Evolutionary conservation across 495 filamentous ascomycete species (phyloP), one percentile per base, ranked within the genome.

Genomic region (Pyrenopolyporus hunteri): DNA sequence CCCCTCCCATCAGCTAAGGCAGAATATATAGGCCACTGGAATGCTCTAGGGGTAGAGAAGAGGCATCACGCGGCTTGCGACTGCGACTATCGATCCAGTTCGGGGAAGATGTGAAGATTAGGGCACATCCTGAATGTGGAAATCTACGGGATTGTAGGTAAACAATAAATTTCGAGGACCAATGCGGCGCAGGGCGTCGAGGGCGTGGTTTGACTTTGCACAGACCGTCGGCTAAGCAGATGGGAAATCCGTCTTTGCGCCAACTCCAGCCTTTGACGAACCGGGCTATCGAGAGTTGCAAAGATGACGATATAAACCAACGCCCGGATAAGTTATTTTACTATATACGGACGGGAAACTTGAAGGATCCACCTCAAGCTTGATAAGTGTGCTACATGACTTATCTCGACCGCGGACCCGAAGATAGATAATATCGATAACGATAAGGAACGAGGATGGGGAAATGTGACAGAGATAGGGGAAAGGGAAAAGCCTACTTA

Each of bases 41-140:
- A 22, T 19, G 31, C 42, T 25, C 7, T 49, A 14, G 16, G 35
- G 37, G 10, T 7, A 32, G 23, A 42, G n/a, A 0, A 17, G 37
- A 7, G 37, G 44, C 16, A 9, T 39, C 35, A 20, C 22, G 22
- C n/a, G 26, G 17, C 31, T 45, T 43, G 23, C 29, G 35, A 45
- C 44, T 45, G 29, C 55, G 37, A 46, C 50, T 65, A 65, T 43
- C 62, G 62, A 60, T 42, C 17, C 46, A 32, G 62, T 50, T 51
- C 56, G 45, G 46, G 20, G 28, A 54, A 29, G 23, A 42, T 28
- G 31, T n/a, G 37, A 40, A 65, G 29, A 31, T 36, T 49, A 52
- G 10, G 3, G 54, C 46, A 48, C 62, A 65, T 65, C 50, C 56
- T 65, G 62, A 42, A 65, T 36, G n/a, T n/a, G n/a, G n/a, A n/a